Evolutionary conservation across 208 protist species (phyloP), one percentile per base, ranked within the genome.

Genomic region (Trypanosoma cruzi): DNA sequence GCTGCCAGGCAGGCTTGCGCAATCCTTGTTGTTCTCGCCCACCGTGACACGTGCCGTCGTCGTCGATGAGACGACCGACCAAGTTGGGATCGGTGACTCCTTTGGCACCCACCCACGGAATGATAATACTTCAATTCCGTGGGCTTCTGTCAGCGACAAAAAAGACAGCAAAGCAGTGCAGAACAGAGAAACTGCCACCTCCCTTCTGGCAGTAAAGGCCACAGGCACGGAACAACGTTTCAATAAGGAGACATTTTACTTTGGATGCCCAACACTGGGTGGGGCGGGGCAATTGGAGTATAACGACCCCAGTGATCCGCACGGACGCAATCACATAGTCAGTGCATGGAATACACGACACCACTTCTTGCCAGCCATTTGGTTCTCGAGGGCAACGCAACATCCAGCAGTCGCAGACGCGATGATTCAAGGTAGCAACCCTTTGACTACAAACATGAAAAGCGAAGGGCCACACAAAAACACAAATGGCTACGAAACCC

Each of bases 241-340:
- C 40, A 53, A 22, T 11, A 26, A 36, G 29, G 69, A 74, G 40
- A 55, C 44, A n/a, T 74, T 62, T 52, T 68, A 58, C 46, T 62
- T 74, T 44, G 69, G 69, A n/a, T 34, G 3, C 32, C 7, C 49
- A 44, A 36, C 26, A 7, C 31, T 60, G 29, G 69, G 69, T 18
- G 62, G 62, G 34, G 57, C 69, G 4, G 69, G 69, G 14, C 69
- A 74, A 31, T 49, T 66, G 32, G 59, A 74, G 40, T 63, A 68
- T 24, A 55, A 53, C 36, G 42, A 74, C 20, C 42, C 57, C 14
- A 34, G 1, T 4, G 24, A 58, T 29, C 14, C 16, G 14, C 4
- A 58, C 11, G 29, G 40, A 13, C 13, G 46, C 22, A 64, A 64
- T 52, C 31, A 3, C 26, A n/a, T 18, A 3, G 46, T 67, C 4